Base-by-base conservation (phyloP, 208 protist species). In the Sergeia podlipaevii region DNA sequence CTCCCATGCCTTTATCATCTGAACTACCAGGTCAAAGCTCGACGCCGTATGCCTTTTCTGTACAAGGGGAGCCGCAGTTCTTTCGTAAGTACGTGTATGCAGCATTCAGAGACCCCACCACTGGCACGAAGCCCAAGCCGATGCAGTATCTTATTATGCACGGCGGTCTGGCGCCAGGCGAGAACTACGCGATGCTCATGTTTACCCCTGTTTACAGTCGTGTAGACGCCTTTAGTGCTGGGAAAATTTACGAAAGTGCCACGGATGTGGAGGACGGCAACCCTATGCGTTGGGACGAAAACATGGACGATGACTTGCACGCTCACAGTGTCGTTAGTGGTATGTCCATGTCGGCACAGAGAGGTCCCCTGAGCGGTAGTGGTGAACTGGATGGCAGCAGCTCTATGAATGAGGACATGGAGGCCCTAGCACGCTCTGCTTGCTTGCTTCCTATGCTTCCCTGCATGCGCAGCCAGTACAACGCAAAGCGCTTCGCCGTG, bases 141-240 rank as follows among this genome's bases (percentile, higher is more conserved):
- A 55, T 85, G 62, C 70, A 81, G 41, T 85, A 85, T 60, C 38
- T 94, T 2, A 69, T 91, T 8, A 79, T 91, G 65, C 87, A 94
- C 65, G 87, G 87, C 38, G 87, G 87, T 1, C 46, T 89, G 18
- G 28, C 39, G 45, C 52, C 70, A 1, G 81, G 75, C 23, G 63
- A 59, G 51, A 71, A 91, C 49, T 91, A 94, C 54, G 46, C 76
- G 0, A 86, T 91, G 82, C 64, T 89, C 36, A 71, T 89, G 48
- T 89, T 94, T 50, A 73, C 71, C 8, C 83, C 78, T 2, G 52
- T 69, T 2, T 44, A 72, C 2, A 64, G 57, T 3, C 61, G 73
- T 27, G 6, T 43, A 0, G 65, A 77, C 18, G 24, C 47, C 1
- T 44, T 65, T 17, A 29, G 18, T 52, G 20, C 46, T 11, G n/a